Base-by-base conservation (phyloP, 108 stramenopile genomes). In the Pinguiococcus pyrenoidosus region DNA sequence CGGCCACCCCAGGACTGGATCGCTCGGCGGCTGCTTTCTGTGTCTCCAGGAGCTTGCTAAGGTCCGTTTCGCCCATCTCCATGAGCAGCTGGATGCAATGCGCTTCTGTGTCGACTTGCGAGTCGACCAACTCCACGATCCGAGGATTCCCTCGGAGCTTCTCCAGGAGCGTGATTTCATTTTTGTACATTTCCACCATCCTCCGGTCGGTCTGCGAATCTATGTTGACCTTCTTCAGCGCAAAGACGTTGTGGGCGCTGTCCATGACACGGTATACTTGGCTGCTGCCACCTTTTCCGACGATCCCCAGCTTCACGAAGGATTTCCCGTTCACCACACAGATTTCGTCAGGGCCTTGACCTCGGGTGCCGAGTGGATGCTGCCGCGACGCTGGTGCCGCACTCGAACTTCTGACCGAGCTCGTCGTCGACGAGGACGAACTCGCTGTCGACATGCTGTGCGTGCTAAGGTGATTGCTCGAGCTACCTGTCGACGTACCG, bases 1-100 rank as follows among this genome's bases (percentile, higher is more conserved):
- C 16, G 18, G 25, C 3, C 24, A 2, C 3, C 8, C 7, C 21
- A 3, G 1, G 3, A 2, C 27, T 51, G 46, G 10, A 51, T 66
- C 32, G 69, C 52, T 30, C 46, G 21, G 20, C 61, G n/a, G 37
- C 46, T 20, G 74, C 59, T 56, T 89, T 84, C 66, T 92, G 84
- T n/a, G n/a, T n/a, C 37, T 75, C 68, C 29, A 99, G 58, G 13
- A 94, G 72, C 46, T 78, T 68, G 59, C 87, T 89, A 44, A 99
- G 67, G 69, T 99, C 96, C 9, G 82, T 82, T 52, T 99, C 96
- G 18, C 96, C 96, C 23, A 80, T 35, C 51, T 99, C 93, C 87
- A 96, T 87, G 16, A 92, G 84, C 35, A 95, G 58, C 18, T 27
- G 32, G 18, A 78, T 53, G 41, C 76, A 68, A 7, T 85, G 83